Base-by-base conservation (phyloP, 1,284 basidiomycete genomes). In the Trichosporon sp. region DNA sequence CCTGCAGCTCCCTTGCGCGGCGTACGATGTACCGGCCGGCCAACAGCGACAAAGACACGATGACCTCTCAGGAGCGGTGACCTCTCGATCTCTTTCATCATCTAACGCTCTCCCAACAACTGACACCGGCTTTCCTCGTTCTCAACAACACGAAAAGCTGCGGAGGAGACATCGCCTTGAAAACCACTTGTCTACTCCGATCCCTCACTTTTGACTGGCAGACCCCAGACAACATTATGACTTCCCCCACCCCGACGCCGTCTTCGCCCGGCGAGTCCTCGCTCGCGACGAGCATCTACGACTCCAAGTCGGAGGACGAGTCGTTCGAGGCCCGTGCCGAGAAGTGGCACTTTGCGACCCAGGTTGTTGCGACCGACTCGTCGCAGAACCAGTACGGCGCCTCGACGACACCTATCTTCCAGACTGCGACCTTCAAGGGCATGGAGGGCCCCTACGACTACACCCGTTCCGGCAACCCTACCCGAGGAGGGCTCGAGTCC, bases 381-480 rank as follows among this genome's bases (percentile, higher is more conserved):
- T 57, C 49, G 32, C 94, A 95, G 80, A 96, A 99, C 81, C 95
- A 97, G 82, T 91, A 95, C 78, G 94, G 93, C 44, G 89, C 92
- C 63, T 93, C 90, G 68, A 91, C 89, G 10, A 90, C 96, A 0
- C 96, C 96, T 21, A 98, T 99, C 80, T 99, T 99, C 82, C 95
- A 98, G 83, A 90, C 92, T 1, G 89, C 96, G 21, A 99, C 96
- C 1, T 99, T 99, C 87, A 99, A 99, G 82, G 96, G 96, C 58
- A 83, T 96, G 60, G 86, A 86, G 25, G 91, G 91, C 59, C 69
- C 70, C 31, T 97, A 93, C 78, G 96, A 99, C 81, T 99, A 99
- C 81, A 86, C 91, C 16, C 86, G 96, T 65, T 93, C 90, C 71
- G 96, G 96, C 31, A 99, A 99, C 81, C 96, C 96, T 0, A 99